These are phyloP conservation scores for Russula olivacea DNA, from an alignment of 768 basidiomycete genomes.

Conservation along the genomic window DNA sequence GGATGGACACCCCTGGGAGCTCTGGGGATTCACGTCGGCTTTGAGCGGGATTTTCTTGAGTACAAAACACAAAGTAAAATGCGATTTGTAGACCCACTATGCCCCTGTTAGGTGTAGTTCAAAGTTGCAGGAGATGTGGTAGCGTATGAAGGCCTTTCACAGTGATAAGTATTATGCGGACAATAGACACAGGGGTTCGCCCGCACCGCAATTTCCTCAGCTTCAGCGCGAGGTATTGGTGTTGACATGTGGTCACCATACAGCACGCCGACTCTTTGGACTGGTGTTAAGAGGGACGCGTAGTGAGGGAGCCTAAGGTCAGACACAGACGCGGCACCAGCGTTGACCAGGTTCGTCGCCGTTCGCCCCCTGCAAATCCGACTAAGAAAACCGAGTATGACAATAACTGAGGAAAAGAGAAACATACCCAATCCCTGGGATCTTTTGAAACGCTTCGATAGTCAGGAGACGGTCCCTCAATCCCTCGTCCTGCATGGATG, in stretches of 20 bases:
- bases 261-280: slow-evolving; percentile 36
- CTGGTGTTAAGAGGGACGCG: slow-evolving; percentile 34
- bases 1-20: slow-evolving; percentile 38
- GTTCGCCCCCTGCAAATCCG: slow-evolving; percentile 22
- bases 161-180: background rate
- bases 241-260: slow-evolving; percentile 39
- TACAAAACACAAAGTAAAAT: background rate
- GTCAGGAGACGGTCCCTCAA: slow-evolving; percentile 28
- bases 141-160: slow-evolving; percentile 44
- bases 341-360: slow-evolving; percentile 44
- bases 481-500: slow-evolving; percentile 17
- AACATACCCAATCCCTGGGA: slow-evolving; percentile 47
- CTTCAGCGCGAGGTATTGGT: slow-evolving; percentile 37
- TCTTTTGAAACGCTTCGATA: slow-evolving; percentile 32
- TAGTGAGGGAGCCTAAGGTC: slow-evolving; percentile 38
- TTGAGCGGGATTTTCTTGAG: background rate
- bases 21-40: slow-evolving; percentile 45
- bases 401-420: background rate
- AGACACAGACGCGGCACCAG: slow-evolving; percentile 42
- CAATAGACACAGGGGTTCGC: slow-evolving; percentile 19
- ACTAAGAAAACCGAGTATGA: background rate
- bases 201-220: slow-evolving; percentile 43
- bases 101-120: slow-evolving; percentile 47
- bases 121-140: slow-evolving; percentile 43
- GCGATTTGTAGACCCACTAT: slow-evolving; percentile 42